Base-by-base conservation (phyloP, 805 yeast species). In the Saturnispora ahearnii region DNA sequence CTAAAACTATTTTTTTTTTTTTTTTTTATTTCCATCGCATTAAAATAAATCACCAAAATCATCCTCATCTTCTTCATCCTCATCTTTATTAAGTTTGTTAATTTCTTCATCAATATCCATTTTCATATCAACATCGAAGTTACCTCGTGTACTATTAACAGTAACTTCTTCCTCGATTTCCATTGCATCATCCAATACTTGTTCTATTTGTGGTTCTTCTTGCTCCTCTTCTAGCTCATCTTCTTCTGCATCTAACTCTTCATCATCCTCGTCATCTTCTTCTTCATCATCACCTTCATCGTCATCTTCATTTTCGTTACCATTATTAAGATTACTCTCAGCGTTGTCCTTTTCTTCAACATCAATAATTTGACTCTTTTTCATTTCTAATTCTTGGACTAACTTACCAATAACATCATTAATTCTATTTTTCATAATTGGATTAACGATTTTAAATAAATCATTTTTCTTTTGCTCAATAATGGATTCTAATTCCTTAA, bases 401-500 rank as follows among this genome's bases (percentile, higher is more conserved):
- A 93, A 73, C 53, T 90, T 82, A 51, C 75, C 77, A 46, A 87
- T 85, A 46, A 84, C 89, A 55, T 85, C 93, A 58, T 82, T 74
- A 63, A 90, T 86, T 68, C 97, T 82, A 65, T 83, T 85, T 61
- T 83, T 81, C 79, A 93, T 75, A 68, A 91, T 83, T 57, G 91
- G 90, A 62, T 88, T 88, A 45, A 81, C 74, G 15, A 90, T 89
- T 56, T 82, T 81, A 21, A 74, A 78, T 45, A 87, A 77, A 58
- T 86, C 89, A 43, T 73, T 73, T 62, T 79, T 79, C 60, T 91
- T 90, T 58, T 82, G 83, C 49, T 75, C 79, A 46, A 93, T 83
- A 0, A 91, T 89, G 13, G 74, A 59, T 62, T 86, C 89, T 53
- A 93, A 73, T 60, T 93, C 99, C 6, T 73, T 68, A 51, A 93